phyloP scores from a whole-genome alignment of 176 grass and related monocot species.

The Triticum monococcum region DNA sequence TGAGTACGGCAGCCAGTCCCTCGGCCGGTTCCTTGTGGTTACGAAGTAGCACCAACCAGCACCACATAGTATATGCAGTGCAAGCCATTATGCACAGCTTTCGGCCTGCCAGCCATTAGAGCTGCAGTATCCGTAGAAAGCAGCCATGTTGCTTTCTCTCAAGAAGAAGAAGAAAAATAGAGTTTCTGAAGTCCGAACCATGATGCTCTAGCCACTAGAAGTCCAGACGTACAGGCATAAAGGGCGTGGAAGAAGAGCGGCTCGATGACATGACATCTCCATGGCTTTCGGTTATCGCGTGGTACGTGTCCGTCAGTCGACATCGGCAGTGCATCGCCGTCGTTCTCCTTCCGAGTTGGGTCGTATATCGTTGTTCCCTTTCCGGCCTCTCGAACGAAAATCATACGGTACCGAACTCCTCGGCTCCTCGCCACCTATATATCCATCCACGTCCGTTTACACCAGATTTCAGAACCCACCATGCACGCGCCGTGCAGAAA shows the following conservation, averaged over 20 bases:
- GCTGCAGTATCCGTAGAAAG: neutral
- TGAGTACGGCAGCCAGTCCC: constrained; percentile 14
- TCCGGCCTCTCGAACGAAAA: neutral
- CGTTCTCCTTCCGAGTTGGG: neutral
- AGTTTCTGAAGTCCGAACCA: neutral
- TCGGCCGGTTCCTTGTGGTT: neutral
- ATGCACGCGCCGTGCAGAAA: neutral
- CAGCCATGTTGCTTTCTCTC: neutral
- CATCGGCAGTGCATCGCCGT: neutral
- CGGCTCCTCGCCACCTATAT: neutral
- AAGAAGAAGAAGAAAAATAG: no score
- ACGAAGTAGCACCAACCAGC: constrained; percentile 10
- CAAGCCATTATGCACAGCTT: neutral
- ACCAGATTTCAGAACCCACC: neutral
- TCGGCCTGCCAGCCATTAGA: no score
- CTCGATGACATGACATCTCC: neutral
- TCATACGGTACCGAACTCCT: constrained; percentile 15
- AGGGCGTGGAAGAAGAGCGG: neutral
- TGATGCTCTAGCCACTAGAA: neutral
- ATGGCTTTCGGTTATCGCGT: neutral
- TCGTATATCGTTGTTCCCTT: constrained; percentile 19
- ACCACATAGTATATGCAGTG: constrained; percentile 1
- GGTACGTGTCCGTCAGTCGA: constrained; percentile 8
- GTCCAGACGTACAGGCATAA: neutral
- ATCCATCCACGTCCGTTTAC: neutral